phyloP scores from a whole-genome alignment of 768 basidiomycete genomes.

The Boletus huronensis region DNA sequence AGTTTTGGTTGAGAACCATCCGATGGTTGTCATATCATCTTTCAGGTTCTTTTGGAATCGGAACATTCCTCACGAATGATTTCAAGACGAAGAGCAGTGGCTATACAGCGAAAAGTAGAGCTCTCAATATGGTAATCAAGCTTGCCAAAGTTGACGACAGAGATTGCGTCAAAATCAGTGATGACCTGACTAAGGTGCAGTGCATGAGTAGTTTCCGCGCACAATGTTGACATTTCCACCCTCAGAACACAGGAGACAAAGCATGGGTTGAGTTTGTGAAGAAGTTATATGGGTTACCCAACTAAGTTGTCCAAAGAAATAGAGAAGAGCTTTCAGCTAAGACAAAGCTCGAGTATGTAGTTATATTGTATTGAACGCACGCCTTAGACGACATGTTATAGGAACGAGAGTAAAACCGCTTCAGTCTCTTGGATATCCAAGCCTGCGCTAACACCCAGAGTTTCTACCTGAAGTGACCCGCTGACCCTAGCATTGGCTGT shows the following conservation, averaged over 20 bases:
- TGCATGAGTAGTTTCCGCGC: neutral
- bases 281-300: conserved; percentile 10
- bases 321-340: neutral
- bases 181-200: conserved; percentile 77
- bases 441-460: conserved; percentile 32
- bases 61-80: conserved; percentile 90
- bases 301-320: neutral
- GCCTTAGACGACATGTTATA: neutral
- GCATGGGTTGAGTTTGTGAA: conserved; percentile 61
- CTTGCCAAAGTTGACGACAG: conserved; percentile 67
- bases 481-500: conserved; percentile 41
- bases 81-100: conserved; percentile 49
- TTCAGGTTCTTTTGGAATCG: conserved; percentile 87
- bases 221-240: neutral
- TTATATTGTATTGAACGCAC: neutral
- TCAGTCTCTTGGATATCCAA: conserved; percentile 49
- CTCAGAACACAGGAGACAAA: conserved; percentile 67
- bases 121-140: conserved; percentile 95
- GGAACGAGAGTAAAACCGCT: conserved; percentile 35
- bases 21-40: neutral
- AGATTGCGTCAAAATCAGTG: conserved; percentile 91
- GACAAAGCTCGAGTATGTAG: neutral
- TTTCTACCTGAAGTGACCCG: conserved; percentile 35
- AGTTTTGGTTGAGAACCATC: neutral
- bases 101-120: conserved; percentile 62